Evolutionary conservation across 2,329 filamentous ascomycete genomes (phyloP), one percentile per base, ranked within the genome.

Genomic region (Exserohilum turcica): DNA sequence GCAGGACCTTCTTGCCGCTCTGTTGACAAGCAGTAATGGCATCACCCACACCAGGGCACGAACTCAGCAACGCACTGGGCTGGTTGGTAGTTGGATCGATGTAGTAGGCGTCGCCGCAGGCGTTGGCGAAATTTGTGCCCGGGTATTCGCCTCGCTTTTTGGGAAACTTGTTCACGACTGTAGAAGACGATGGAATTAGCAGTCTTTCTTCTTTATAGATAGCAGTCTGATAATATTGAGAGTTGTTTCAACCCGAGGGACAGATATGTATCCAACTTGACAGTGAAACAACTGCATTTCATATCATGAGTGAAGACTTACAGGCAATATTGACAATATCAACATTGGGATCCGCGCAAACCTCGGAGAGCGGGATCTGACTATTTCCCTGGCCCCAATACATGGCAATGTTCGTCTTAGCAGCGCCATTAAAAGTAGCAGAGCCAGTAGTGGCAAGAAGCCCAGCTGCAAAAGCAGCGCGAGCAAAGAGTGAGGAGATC

Each of bases 241-340:
- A 29, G 15, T 9, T 3, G n/a, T 5, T 6, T 18, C n/a, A 12
- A 37, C 7, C 27, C 13, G 39, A 31, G 24, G 29, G 16, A 9
- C 10, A 28, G 13, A 6, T 10, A 3, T 7, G n/a, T 19, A 8
- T 10, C 19, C 10, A 21, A 24, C 24, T 28, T 6, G 7, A 21
- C 32, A 8, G 15, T 24, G 6, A 3, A 15, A 2, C 2, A 2
- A 6, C n/a, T 21, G 15, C 24, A 9, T 15, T 13, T 29, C 28
- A 18, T 33, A 3, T 9, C 7, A 1, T 15, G 12, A 6, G 21
- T 31, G 4, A 27, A 21, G 5, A 51, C 51, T 50, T 45, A 54
- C 51, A 86, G 3, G 74, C 81, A 53, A 85, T 68, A 54, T 80
- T 81, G 65, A 86, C 81, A 43, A 85, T 80, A 57, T 85, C 83